A percentile compares a stretch with the other conserved stretches of the same genome.
Evolutionary conservation across 2,329 filamentous ascomycete genomes (phyloP).

Genomic region (Ophiostoma piceae): DNA sequence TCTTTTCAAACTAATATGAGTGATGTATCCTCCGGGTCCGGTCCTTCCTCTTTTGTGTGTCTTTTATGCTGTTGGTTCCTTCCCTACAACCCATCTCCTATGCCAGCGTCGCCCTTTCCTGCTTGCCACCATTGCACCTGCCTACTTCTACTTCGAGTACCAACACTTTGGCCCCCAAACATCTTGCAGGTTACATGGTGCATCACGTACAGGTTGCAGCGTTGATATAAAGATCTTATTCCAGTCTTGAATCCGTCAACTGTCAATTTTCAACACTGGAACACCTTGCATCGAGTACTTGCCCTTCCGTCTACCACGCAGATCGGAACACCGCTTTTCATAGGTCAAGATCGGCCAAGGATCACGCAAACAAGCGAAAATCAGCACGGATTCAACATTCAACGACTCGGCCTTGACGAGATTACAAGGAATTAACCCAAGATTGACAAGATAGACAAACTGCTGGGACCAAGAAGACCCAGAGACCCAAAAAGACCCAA

Average conservation of each 20-base stretch:
- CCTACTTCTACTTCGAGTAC: not conserved
- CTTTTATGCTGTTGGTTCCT: not conserved
- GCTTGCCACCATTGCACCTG: not conserved
- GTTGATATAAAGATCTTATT: not conserved
- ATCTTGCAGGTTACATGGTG: not conserved
- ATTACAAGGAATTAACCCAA: too few species aligned
- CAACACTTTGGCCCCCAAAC: slow-evolving; percentile 4
- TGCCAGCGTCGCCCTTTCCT: not conserved
- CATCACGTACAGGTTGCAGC: not conserved
- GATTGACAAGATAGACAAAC: not conserved
- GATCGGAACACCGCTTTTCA: not conserved
- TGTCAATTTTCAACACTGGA: not conserved
- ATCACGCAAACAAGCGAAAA: not conserved
- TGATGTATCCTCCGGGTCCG: not conserved
- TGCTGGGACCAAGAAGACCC: not conserved
- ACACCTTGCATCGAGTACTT: not conserved
- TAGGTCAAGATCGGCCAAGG: not conserved
- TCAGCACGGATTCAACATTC: not conserved
- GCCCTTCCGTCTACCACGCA: not conserved
- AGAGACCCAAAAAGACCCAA: not conserved
- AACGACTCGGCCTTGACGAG: not conserved
- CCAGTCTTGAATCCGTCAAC: not conserved
- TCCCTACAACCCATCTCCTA: too few species aligned
- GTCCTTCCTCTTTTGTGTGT: not conserved
- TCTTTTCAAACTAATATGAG: not conserved